Evolutionary conservation across 2,329 filamentous ascomycete species (phyloP).

Genomic region (Colletotrichum sp.): DNA sequence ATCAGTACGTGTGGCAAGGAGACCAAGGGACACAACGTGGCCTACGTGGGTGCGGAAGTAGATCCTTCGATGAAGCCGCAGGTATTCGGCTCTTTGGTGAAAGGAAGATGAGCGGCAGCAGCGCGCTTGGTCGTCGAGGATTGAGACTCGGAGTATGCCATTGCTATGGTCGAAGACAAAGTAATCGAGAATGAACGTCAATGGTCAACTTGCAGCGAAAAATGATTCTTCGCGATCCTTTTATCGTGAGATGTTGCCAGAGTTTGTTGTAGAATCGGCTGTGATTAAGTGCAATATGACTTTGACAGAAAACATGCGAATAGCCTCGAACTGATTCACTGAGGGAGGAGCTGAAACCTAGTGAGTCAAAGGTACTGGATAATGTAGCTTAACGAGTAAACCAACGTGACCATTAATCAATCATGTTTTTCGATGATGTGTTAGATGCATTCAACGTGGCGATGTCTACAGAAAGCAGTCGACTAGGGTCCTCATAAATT

Average conservation of each 20-base stretch:
- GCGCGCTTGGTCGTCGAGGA: neutral
- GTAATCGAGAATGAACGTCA: accelerated
- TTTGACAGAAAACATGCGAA: neutral
- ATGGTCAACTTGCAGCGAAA: accelerated
- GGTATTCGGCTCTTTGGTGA: neutral
- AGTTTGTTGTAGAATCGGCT: accelerated
- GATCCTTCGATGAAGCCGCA: neutral
- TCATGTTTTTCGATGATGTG: too few species aligned
- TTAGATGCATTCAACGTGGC: too few species aligned
- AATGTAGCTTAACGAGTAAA: too few species aligned
- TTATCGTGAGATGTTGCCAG: neutral
- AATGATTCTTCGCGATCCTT: neutral
- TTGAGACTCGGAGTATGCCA: neutral
- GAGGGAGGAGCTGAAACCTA: neutral
- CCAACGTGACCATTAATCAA: accelerated
- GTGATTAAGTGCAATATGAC: neutral
- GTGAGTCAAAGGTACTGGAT: neutral
- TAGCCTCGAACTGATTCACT: neutral
- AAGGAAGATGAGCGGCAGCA: neutral
- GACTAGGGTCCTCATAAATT: too few species aligned
- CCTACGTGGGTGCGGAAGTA: neutral
- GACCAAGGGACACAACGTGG: accelerated
- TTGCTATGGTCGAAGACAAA: neutral
- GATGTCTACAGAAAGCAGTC: too few species aligned
- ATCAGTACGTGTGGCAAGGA: neutral